These are phyloP conservation scores for Termitomyces sp. DNA, from an alignment of 768 basidiomycete genomes.

Conservation along the genomic window DNA sequence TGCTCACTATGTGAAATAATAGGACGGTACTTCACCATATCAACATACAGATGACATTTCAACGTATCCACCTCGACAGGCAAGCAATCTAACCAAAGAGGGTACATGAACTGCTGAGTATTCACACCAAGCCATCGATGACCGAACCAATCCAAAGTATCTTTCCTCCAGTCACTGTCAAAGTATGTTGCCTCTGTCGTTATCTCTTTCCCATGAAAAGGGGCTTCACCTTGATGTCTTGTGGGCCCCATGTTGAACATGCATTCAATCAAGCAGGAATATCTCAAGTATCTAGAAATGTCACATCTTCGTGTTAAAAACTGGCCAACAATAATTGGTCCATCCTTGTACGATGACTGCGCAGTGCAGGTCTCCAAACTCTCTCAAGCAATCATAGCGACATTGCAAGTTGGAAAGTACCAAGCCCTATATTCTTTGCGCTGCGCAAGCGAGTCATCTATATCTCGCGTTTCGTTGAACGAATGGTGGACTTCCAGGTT, in stretches of 20 bases:
- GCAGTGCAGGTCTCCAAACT: neutral
- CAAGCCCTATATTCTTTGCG: neutral
- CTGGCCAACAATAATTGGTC: too few species aligned
- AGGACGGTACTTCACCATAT: neutral
- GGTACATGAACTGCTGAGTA: neutral
- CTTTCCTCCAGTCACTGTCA: neutral
- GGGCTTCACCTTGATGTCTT: neutral
- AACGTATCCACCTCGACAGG: neutral
- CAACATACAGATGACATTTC: neutral
- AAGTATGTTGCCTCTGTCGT: neutral
- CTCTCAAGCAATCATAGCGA: neutral
- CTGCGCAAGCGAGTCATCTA: neutral
- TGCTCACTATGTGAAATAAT: neutral
- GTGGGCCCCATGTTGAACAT: neutral
- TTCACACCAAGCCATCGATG: neutral
- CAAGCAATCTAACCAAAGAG: neutral
- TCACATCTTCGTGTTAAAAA: neutral
- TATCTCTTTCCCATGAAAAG: too few species aligned
- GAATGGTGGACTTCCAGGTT: neutral
- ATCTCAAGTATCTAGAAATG: neutral
- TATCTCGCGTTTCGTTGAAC: neutral
- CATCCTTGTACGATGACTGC: neutral
- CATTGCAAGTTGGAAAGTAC: neutral
- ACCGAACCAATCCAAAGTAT: neutral
- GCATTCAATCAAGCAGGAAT: neutral